Evolutionary conservation across 495 filamentous ascomycete species (phyloP), one percentile per base, ranked within the genome.

Genomic region (Amphirosellinia nigrospora): DNA sequence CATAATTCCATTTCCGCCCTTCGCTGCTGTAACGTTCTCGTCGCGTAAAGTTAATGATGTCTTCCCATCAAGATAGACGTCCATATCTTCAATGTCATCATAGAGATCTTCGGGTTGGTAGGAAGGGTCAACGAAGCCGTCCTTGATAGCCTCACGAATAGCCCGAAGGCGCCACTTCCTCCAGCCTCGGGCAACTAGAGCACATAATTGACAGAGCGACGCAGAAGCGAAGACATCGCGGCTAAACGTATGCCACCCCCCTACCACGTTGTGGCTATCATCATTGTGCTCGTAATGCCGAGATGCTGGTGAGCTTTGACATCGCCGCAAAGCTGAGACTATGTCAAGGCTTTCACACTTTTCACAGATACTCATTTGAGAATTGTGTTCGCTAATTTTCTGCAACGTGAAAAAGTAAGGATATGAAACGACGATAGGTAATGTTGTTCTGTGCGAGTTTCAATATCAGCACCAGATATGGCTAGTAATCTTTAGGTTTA

Each of bases 181-280:
- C 75, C 75, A 77, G 0, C 72, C 75, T 19, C 66, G 63, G 43
- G 67, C 52, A 56, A 77, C 26, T 3, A 69, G 6, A 3, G 50
- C n/a, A 30, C 72, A 77, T 11, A 77, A 66, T 1, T 34, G 28
- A 53, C 72, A 77, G 1, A 70, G 60, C 2, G 56, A 5, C 6
- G 75, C 61, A 6, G 72, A 74, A 26, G 19, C 19, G 39, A 50
- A 45, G 30, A 77, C 71, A 39, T 56, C 70, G 32, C 48, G 58
- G 30, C 34, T 46, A 30, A 26, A 26, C n/a, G 30, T 39, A 41
- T 70, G 32, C 67, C 67, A 70, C 9, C 34, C 32, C 6, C 34
- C 56, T 16, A 60, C 15, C 16, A 60, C 34, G 10, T n/a, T 23
- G 11, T 21, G 56, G 30, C 30, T 10, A 21, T 60, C 56, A 60